Evolutionary conservation across 192 early-diverging fungal genomes (phyloP).

Genomic region (Entomortierella lignicola): DNA sequence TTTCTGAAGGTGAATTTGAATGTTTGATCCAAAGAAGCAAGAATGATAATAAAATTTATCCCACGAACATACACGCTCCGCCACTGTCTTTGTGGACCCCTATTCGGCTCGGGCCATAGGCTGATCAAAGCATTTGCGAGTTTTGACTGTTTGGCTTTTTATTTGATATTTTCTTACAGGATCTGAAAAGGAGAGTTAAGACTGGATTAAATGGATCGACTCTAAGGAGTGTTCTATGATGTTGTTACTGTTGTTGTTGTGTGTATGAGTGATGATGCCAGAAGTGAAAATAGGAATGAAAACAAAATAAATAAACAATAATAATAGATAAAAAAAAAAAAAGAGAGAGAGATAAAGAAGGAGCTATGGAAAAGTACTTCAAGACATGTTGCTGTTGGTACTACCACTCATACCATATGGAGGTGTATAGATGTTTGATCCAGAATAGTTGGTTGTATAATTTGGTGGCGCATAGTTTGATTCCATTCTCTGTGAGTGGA

Average conservation of each 20-base stretch:
- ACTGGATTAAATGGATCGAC: no score
- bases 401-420: conserved; percentile 10
- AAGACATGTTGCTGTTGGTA: conserved; percentile 8
- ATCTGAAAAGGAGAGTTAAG: no score
- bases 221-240: no score
- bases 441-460: conserved; percentile 31
- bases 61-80: no score
- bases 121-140: no score
- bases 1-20: neutral
- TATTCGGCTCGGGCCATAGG: no score
- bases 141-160: no score
- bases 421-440: conserved; percentile 25
- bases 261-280: no score
- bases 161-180: no score
- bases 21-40: neutral
- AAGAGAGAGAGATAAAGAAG: neutral
- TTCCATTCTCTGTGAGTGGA: conserved; percentile 45
- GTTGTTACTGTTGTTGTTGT: no score
- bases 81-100: no score
- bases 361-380: neutral
- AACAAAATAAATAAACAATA: neutral
- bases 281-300: neutral
- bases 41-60: neutral
- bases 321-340: conserved; percentile 3
- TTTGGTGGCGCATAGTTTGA: conserved; percentile 20